phyloP scores from a whole-genome alignment of 1,284 basidiomycete species.

The Cryptococcus sp. region DNA sequence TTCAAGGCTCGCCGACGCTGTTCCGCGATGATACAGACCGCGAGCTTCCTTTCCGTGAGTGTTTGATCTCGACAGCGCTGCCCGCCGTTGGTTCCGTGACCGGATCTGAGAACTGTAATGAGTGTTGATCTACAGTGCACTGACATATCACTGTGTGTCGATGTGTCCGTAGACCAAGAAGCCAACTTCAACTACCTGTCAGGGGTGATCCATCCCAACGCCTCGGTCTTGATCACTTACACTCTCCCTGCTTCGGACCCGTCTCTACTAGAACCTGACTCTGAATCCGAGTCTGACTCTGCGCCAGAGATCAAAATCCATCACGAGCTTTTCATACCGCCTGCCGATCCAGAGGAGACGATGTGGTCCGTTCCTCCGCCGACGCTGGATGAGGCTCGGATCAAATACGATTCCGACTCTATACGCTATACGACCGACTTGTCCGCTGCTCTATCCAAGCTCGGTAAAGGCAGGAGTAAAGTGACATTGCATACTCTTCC shows the following conservation, averaged over 20 bases:
- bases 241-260: slow-evolving; percentile 38
- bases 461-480: slow-evolving; percentile 15
- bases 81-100: too few relatives aligned
- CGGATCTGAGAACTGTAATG: background rate
- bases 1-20: slow-evolving; percentile 56
- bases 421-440: slow-evolving; percentile 61
- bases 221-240: slow-evolving; percentile 67
- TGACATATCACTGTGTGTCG: background rate
- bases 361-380: slow-evolving; percentile 88
- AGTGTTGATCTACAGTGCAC: background rate
- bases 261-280: too few relatives aligned
- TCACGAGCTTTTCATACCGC: slow-evolving; percentile 72
- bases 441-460: slow-evolving; percentile 13
- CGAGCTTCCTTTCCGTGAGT: slow-evolving; percentile 70
- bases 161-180: slow-evolving; percentile 58
- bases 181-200: slow-evolving; percentile 87
- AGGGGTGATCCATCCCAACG: slow-evolving; percentile 70
- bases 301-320: slow-evolving; percentile 18
- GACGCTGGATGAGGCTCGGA: slow-evolving; percentile 61
- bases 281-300: background rate
- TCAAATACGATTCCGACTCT: slow-evolving; percentile 62
- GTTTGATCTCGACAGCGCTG: background rate
- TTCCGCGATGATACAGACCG: slow-evolving; percentile 86
- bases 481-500: slow-evolving; percentile 53
- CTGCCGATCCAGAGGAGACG: slow-evolving; percentile 68